These are phyloP conservation scores for Massarina eburnea DNA, from an alignment of 2,329 filamentous ascomycete genomes.

Conservation along the genomic window DNA sequence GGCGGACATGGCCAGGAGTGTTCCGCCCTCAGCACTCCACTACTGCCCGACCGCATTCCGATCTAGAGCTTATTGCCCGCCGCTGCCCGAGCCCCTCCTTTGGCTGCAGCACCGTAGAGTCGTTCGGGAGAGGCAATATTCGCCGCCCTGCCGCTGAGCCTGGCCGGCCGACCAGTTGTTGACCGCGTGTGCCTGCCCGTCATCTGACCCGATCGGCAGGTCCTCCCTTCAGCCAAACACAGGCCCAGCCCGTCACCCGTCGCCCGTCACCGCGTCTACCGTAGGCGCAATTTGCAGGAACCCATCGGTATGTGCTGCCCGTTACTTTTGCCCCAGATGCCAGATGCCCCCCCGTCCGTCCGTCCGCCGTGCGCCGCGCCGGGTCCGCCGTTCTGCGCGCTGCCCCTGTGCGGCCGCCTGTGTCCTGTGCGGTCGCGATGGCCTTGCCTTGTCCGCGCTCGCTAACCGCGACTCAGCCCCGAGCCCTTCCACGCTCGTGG, in stretches of 20 bases:
- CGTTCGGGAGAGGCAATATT: slow-evolving; percentile 38
- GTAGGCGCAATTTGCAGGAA: slow-evolving; percentile 44
- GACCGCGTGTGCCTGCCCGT: slow-evolving; percentile 18
- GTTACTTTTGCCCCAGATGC: neutral
- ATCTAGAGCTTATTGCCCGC: slow-evolving; percentile 42
- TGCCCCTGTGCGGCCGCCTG: neutral
- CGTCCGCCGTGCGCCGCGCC: too few relatives aligned
- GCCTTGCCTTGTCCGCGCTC: slow-evolving; percentile 12
- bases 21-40: slow-evolving; percentile 21
- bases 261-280: too few relatives aligned
- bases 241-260: slow-evolving; percentile 40
- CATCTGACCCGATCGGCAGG: slow-evolving; percentile 35
- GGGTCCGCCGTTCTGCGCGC: slow-evolving; percentile 8
- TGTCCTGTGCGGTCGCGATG: slow-evolving; percentile 6
- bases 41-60: slow-evolving; percentile 23
- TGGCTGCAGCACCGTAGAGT: too few relatives aligned
- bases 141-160: slow-evolving; percentile 19
- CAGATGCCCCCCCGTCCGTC: too few relatives aligned
- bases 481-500: slow-evolving; percentile 33
- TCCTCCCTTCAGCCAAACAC: slow-evolving; percentile 41
- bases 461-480: slow-evolving; percentile 16
- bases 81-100: slow-evolving; percentile 29
- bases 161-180: neutral
- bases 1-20: too few relatives aligned
- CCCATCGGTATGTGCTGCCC: slow-evolving; percentile 39